These are phyloP conservation scores for Boletales sp. DNA, from an alignment of 768 basidiomycete genomes.

Conservation along the genomic window DNA sequence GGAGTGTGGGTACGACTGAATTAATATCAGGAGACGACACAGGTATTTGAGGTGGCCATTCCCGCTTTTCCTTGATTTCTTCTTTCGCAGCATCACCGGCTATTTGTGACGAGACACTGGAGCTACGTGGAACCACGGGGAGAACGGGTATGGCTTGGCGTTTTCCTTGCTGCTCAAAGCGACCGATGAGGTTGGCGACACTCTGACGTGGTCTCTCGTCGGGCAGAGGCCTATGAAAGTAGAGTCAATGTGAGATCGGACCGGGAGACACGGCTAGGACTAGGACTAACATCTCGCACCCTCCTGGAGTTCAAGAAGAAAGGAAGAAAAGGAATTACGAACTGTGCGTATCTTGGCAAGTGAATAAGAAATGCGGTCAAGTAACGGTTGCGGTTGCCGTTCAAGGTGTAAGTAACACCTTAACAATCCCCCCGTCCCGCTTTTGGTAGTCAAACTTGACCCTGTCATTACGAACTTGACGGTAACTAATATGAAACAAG, in stretches of 20 bases:
- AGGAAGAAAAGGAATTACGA: constrained; percentile 12
- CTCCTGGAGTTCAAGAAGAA: constrained; percentile 15
- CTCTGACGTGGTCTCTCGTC: constrained; percentile 85
- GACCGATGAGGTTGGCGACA: constrained; percentile 87
- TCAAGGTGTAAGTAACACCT: constrained; percentile 2
- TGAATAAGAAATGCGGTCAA: constrained; percentile 16
- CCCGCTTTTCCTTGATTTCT: constrained; percentile 66
- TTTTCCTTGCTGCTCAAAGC: constrained; percentile 81
- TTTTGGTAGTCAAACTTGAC: constrained; percentile 14
- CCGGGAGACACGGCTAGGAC: background rate
- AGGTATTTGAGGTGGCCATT: constrained; percentile 65
- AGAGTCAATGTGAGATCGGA: constrained; percentile 14
- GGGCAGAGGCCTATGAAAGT: constrained; percentile 65
- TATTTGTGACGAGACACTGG: constrained; percentile 63
- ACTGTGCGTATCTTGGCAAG: constrained; percentile 6
- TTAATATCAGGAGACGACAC: constrained; percentile 32
- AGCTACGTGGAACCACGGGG: constrained; percentile 49
- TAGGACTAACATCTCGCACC: constrained; percentile 28
- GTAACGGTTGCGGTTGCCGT: constrained; percentile 27
- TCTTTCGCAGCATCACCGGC: constrained; percentile 63
- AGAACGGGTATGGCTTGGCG: constrained; percentile 43
- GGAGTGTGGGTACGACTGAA: constrained; percentile 32
- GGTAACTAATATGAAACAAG: background rate
- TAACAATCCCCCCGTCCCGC: constrained; percentile 5
- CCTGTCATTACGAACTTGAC: too few species aligned